Percentiles rank a stretch among this genome's conserved stretches.
Conservation (phyloP, 2,329 filamentous ascomycete genomes). For the Phaeosphaeriaceae sp. region DNA sequence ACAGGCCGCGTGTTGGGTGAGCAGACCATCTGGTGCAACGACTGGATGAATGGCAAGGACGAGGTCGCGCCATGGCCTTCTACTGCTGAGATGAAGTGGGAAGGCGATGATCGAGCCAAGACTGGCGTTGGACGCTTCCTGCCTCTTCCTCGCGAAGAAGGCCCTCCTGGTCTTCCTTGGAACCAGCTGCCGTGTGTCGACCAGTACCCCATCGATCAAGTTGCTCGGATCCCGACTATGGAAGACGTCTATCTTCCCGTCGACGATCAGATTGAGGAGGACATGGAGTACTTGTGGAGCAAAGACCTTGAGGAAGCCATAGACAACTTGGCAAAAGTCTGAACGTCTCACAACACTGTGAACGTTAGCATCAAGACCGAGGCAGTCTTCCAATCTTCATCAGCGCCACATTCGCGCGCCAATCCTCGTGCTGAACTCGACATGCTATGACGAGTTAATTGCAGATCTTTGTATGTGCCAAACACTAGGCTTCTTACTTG, state of each 20-base stretch:
- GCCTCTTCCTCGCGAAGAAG: conserved; percentile 52
- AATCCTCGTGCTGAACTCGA: background rate
- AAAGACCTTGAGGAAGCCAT: conserved; percentile 36
- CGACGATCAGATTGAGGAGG: conserved; percentile 41
- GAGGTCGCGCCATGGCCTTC: conserved; percentile 52
- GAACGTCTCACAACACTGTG: background rate
- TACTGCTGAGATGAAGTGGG: conserved; percentile 54
- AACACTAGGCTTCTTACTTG: too few relatives aligned
- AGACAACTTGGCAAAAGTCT: conserved; percentile 18
- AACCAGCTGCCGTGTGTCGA: conserved; percentile 48
- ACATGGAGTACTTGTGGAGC: conserved; percentile 35
- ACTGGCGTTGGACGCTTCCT: conserved; percentile 52
- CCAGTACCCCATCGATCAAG: conserved; percentile 50
- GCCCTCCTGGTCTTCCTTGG: conserved; percentile 52
- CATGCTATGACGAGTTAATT: background rate
- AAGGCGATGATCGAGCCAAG: conserved; percentile 55
- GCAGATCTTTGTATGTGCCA: background rate
- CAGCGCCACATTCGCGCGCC: background rate
- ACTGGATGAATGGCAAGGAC: conserved; percentile 42
- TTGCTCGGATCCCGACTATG: conserved; percentile 44
- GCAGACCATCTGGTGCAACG: conserved; percentile 50
- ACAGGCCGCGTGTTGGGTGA: conserved; percentile 43
- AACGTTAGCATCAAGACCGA: background rate
- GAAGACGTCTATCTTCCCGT: conserved; percentile 48
- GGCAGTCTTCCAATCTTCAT: background rate